Evolutionary conservation across 192 early-diverging fungal genomes (phyloP), one percentile per base, ranked within the genome.

Genomic region (Irineochytrium annulatum): DNA sequence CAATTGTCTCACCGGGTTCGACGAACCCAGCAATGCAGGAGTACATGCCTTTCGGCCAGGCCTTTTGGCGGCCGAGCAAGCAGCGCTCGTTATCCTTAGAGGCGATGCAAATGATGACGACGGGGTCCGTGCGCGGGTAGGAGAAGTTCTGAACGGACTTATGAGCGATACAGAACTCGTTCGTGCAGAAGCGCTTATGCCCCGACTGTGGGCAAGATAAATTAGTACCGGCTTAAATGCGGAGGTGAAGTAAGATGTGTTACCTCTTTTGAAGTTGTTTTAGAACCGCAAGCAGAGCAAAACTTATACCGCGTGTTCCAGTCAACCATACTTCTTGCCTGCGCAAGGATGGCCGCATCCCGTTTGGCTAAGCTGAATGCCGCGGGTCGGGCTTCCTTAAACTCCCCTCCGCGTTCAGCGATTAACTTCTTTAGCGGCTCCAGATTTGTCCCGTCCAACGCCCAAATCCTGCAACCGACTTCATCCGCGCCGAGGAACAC

Each of bases 91-190:
- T 66, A 39, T 75, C 70, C 0, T 60, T 59, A 14, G 57, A 58
- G 35, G 49, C 39, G 31, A 79, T 62, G 34, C 59, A 57, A 14
- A 75, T 61, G 35, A 83, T 83, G 11, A 75, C 73, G 2, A 83
- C 81, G n/a, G 79, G 72, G 57, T 83, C 81, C 27, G 80, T 82
- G 34, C 81, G 69, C 11, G 78, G 78, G 46, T 76, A 76, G 24
- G 55, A 67, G 19, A 49, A 63, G 57, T 71, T 74, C 32, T 80
- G 73, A 0, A 73, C 70, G 22, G 48, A 49, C 30, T 28, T 60
- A 16, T 73, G 55, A 2, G 60, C 43, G 3, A 22, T 34, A 57
- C 70, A 78, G 14, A 22, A 34, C 4, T 57, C 34, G 27, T 59
- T 73, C 22, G 43, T 17, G 57, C 71, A 78, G 33, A 31, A n/a